Evolutionary conservation across 495 filamentous ascomycete genomes (phyloP).

Genomic region (Gamarada debralockiae): DNA sequence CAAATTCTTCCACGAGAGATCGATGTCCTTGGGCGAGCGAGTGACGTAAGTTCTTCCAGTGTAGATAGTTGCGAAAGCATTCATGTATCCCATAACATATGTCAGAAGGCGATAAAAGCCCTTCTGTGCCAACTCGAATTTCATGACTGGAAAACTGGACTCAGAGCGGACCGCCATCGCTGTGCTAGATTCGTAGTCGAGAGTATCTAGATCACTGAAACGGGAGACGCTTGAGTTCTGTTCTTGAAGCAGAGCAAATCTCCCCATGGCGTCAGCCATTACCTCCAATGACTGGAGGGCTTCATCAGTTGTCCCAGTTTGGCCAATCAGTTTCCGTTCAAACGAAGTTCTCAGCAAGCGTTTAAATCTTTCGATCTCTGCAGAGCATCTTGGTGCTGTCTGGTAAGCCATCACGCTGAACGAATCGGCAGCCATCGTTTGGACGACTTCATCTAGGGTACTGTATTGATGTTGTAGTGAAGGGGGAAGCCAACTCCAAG

Average conservation of each 20-base stretch:
- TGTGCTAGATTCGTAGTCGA: conserved; percentile 12
- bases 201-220: conserved; percentile 13
- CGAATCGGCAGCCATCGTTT: neutral
- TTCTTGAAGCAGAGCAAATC: conserved; percentile 5
- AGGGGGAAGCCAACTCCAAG: neutral
- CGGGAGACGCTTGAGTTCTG: neutral
- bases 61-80: conserved; percentile 2
- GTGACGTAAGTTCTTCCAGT: conserved; percentile 3
- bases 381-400: conserved; percentile 1
- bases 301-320: neutral
- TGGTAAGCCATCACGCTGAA: conserved; percentile 14
- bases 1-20: neutral
- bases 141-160: neutral
- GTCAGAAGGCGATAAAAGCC: conserved; percentile 6
- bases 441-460: neutral
- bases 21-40: neutral
- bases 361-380: conserved; percentile 1
- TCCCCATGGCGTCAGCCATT: neutral
- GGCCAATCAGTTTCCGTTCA: neutral
- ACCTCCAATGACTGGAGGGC: neutral
- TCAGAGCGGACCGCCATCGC: neutral
- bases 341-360: neutral
- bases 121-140: conserved; percentile 12
- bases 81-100: conserved; percentile 7
- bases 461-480: neutral